Percentiles rank a stretch among this genome's conserved stretches.
Evolutionary conservation across 257 asterid genomes (phyloP).

Genomic region (Haberlea rhodopensis): DNA sequence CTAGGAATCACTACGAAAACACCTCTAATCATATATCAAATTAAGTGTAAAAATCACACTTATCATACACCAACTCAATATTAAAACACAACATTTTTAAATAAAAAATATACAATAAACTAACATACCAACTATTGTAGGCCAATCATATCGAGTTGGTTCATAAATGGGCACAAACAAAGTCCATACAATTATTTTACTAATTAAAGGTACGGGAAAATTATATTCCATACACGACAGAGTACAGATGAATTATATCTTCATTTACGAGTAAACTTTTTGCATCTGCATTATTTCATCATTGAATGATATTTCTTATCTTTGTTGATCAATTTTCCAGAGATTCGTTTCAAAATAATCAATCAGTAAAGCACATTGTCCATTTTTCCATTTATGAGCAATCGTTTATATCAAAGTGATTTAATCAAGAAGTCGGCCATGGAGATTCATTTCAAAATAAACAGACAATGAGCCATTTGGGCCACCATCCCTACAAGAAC

Average conservation of each 20-base stretch:
- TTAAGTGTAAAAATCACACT: too few relatives aligned
- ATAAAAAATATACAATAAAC: too few relatives aligned
- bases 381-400: too few relatives aligned
- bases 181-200: too few relatives aligned
- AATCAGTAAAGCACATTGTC: constrained; percentile 18
- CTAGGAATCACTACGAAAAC: too few relatives aligned
- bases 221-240: constrained; percentile 9
- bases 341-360: constrained; percentile 29
- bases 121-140: too few relatives aligned
- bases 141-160: too few relatives aligned
- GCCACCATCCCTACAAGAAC: constrained; percentile 26
- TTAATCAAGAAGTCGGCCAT: constrained; percentile 17
- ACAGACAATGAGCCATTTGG: constrained; percentile 21
- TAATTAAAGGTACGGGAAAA: neutral
- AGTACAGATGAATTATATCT: neutral
- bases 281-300: constrained; percentile 6
- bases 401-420: too few relatives aligned
- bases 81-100: too few relatives aligned
- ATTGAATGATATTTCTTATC: constrained; percentile 23
- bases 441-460: constrained; percentile 29
- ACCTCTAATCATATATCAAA: too few relatives aligned
- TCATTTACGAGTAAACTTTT: constrained; percentile 7
- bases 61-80: too few relatives aligned
- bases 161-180: too few relatives aligned
- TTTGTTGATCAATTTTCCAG: constrained; percentile 14